Conservation (phyloP, 805 yeast species). For the Wickerhamiella brachini region DNA sequence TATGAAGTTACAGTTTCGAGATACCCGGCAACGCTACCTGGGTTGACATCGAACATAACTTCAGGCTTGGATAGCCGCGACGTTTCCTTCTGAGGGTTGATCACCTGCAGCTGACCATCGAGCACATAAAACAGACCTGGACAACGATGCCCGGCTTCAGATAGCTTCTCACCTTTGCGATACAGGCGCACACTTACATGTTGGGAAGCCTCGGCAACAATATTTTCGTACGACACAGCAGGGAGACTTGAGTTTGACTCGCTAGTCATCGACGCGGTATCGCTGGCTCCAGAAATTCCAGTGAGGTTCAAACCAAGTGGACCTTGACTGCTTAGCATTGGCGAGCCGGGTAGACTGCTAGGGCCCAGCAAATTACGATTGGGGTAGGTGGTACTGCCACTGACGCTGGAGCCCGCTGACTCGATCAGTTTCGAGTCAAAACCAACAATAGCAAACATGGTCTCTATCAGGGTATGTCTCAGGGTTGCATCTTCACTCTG, state of each 20-base stretch:
- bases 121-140: slow-evolving; percentile 72
- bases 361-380: not conserved
- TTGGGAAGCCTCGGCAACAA: slow-evolving; percentile 28
- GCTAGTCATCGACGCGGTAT: not conserved
- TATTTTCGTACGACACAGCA: slow-evolving; percentile 27
- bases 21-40: slow-evolving; percentile 84
- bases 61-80: not conserved
- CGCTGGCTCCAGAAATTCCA: not conserved
- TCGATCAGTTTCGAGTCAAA: slow-evolving; percentile 8
- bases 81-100: slow-evolving; percentile 26
- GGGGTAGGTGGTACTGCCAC: not conserved
- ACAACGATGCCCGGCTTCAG: slow-evolving; percentile 49
- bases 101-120: slow-evolving; percentile 61
- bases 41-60: slow-evolving; percentile 40
- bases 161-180: slow-evolving; percentile 40
- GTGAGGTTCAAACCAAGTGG: not conserved
- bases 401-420: not conserved
- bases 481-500: slow-evolving; percentile 13
- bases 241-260: not conserved
- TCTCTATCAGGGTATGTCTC: slow-evolving; percentile 14
- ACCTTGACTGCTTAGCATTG: not conserved
- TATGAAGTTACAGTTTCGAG: slow-evolving; percentile 68
- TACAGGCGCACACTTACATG: slow-evolving; percentile 42
- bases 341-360: not conserved
- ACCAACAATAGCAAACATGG: slow-evolving; percentile 15